Evolutionary conservation across 768 basidiomycete species (phyloP).

Genomic region (Rhodotorula paludigena): DNA sequence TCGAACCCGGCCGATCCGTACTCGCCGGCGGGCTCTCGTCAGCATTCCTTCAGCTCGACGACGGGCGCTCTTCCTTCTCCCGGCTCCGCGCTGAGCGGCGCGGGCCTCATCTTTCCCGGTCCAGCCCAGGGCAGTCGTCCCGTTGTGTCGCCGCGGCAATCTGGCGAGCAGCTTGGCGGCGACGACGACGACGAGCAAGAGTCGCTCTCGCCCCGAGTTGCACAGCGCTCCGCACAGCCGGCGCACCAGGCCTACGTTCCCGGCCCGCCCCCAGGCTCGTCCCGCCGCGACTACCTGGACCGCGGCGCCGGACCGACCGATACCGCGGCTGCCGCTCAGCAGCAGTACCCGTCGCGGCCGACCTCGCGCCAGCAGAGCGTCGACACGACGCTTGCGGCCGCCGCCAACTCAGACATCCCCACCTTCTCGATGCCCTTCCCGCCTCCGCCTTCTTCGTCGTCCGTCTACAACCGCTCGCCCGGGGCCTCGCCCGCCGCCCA

Average conservation of each 20-base stretch:
- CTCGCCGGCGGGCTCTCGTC: neutral
- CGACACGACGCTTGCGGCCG: neutral
- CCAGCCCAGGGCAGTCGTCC: neutral
- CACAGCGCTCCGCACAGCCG: neutral
- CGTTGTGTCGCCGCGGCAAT: neutral
- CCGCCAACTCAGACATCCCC: neutral
- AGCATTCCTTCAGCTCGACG: constrained; percentile 1
- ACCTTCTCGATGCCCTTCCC: constrained; percentile 10
- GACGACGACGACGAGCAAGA: neutral
- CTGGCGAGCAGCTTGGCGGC: neutral
- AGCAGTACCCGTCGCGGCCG: constrained; percentile 4
- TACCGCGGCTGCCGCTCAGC: too few relatives aligned
- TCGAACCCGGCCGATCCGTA: neutral
- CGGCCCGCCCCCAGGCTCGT: neutral
- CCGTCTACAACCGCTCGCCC: neutral
- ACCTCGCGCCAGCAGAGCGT: neutral
- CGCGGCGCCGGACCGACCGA: neutral
- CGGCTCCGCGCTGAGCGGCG: neutral
- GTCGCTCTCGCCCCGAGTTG: neutral
- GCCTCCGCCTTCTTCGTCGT: neutral
- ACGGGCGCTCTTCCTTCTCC: neutral
- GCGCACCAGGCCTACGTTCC: constrained; percentile 3
- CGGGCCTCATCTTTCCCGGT: constrained; percentile 6
- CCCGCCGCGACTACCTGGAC: neutral
- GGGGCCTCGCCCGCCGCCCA: too few relatives aligned